phyloP scores from a whole-genome alignment of 2,329 filamentous ascomycete genomes.

The Fusarium drepaniforme region DNA sequence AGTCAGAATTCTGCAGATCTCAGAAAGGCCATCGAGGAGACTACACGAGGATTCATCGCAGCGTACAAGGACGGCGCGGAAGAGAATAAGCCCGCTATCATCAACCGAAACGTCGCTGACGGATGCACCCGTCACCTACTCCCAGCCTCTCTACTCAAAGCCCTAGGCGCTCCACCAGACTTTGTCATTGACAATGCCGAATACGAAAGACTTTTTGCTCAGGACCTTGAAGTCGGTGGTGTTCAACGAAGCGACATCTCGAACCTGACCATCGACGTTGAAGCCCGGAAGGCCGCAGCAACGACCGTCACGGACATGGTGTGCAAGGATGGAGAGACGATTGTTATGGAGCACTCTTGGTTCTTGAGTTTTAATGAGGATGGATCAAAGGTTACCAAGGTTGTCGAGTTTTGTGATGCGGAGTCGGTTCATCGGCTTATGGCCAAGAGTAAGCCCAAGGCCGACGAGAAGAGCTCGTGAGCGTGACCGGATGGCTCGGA shows the following conservation, averaged over 20 bases:
- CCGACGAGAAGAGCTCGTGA: background rate
- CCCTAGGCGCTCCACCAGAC: constrained; percentile 1
- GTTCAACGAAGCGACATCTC: constrained; percentile 4
- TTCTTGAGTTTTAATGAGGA: constrained; percentile 22
- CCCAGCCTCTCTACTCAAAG: background rate
- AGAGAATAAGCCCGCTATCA: constrained; percentile 7
- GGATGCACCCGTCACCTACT: constrained; percentile 22
- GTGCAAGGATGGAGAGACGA: constrained; percentile 2
- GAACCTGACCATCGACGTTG: constrained; percentile 17
- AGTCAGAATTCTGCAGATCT: background rate
- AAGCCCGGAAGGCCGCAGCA: constrained; percentile 9
- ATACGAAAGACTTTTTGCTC: constrained; percentile 11
- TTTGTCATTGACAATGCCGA: constrained; percentile 17
- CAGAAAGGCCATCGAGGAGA: constrained; percentile 16
- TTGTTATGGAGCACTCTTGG: constrained; percentile 22
- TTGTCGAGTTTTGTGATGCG: constrained; percentile 29
- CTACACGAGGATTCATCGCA: constrained; percentile 8
- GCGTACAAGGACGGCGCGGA: constrained; percentile 16
- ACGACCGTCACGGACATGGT: constrained; percentile 14
- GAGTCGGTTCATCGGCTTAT: constrained; percentile 9
- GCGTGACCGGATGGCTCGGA: background rate
- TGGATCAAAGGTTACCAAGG: constrained; percentile 19
- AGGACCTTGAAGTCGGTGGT: constrained; percentile 10
- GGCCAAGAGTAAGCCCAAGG: background rate
- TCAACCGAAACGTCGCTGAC: constrained; percentile 9